phyloP scores from a whole-genome alignment of 1,284 basidiomycete genomes.

The Boletus sp. region DNA sequence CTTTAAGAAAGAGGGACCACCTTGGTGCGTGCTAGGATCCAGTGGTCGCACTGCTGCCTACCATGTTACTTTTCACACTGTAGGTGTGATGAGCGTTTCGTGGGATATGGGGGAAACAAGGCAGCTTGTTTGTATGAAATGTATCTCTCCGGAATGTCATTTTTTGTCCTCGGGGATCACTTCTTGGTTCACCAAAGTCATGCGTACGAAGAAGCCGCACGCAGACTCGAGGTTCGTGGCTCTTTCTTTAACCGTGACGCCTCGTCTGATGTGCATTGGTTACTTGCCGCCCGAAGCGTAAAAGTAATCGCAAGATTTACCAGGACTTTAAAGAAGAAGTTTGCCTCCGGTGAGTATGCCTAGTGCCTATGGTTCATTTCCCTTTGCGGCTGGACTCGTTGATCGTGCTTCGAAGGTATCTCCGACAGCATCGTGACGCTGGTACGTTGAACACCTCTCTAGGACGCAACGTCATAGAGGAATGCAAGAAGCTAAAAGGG shows the following conservation, averaged over 20 bases:
- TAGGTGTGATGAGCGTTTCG: slow-evolving; percentile 86
- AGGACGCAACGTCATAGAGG: slow-evolving; percentile 55
- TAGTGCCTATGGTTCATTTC: not conserved
- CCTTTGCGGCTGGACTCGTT: not conserved
- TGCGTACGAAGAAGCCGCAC: slow-evolving; percentile 70
- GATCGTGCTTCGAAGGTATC: slow-evolving; percentile 40
- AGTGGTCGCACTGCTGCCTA: not conserved
- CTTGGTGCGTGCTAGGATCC: slow-evolving; percentile 49
- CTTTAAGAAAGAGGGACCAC: slow-evolving; percentile 70
- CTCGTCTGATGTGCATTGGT: not conserved
- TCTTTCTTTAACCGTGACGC: not conserved
- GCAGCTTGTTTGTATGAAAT: slow-evolving; percentile 67
- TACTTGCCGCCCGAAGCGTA: slow-evolving; percentile 45
- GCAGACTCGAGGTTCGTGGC: slow-evolving; percentile 59
- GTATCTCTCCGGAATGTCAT: slow-evolving; percentile 66
- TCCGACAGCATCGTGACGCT: slow-evolving; percentile 52
- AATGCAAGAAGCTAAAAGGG: slow-evolving; percentile 66
- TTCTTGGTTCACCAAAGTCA: slow-evolving; percentile 86
- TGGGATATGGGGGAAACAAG: slow-evolving; percentile 79
- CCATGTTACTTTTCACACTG: not conserved
- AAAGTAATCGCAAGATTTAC: slow-evolving; percentile 75
- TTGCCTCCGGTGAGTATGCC: slow-evolving; percentile 54
- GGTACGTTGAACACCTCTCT: slow-evolving; percentile 47
- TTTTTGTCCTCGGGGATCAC: slow-evolving; percentile 80
- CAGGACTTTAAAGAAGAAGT: slow-evolving; percentile 73